Base-by-base conservation (phyloP, 2,329 filamentous ascomycete genomes). In the Colletotrichum spaethianum region DNA sequence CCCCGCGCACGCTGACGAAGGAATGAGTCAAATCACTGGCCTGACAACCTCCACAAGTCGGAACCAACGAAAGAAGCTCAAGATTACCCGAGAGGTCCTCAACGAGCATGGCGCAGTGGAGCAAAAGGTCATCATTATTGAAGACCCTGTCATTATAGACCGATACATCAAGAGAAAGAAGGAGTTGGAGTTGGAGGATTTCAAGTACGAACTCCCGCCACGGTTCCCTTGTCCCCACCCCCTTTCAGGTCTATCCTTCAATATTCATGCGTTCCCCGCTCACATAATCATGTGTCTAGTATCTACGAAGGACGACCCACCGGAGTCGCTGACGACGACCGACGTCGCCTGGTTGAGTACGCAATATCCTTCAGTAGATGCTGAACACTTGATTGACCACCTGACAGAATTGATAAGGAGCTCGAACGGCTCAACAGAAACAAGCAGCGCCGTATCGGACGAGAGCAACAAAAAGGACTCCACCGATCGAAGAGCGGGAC, bases 371-470 rank as follows among this genome's bases (percentile, higher is more conserved):
- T 65, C 28, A 23, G 70, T 72, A 64, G 63, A 64, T 57, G 67
- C 62, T 57, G n/a, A 42, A 56, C 52, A 67, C 56, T 57, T 75
- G 64, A 74, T 75, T 80, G 75, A 81, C 76, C 74, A 65, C 56
- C 33, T 60, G 64, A 64, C 76, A 93, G 91, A 70, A 86, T 95
- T 73, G 87, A 91, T 77, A 89, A 89, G 76, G 96, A 98, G 81
- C 89, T 97, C 65, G 91, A 91, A 63, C 93, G 96, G 75, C 90
- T 99, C 40, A 90, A 96, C 79, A 93, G 95, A 78, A 99, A 98
- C 85, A 94, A 94, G 76, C 95, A 97, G 75, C 93, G 96, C 75
- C 91, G 95, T 74, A 92, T 96, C 78, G 94, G 94, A 73, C 94
- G 96, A 78, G 96, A 98, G 80, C 95, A 96, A 79, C 93, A 94